A percentile compares a stretch with the other conserved stretches of the same genome.
Evolutionary conservation across 2,329 filamentous ascomycete species (phyloP).

Genomic region (Apiospora rasikravindrae): DNA sequence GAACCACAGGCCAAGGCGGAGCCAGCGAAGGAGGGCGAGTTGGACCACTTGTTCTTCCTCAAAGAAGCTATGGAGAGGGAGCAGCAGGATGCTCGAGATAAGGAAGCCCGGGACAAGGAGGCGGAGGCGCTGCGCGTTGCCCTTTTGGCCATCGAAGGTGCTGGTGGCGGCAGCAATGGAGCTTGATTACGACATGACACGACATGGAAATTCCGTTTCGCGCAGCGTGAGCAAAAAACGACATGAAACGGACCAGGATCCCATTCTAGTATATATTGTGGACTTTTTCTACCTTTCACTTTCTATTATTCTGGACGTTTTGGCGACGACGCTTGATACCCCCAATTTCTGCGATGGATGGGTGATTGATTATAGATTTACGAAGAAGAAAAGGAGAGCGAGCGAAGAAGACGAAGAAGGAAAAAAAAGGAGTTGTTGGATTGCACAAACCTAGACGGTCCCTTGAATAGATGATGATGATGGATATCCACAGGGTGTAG

Average conservation of each 20-base stretch:
- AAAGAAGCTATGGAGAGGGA: constrained; percentile 18
- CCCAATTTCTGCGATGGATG: not conserved
- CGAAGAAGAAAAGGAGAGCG: not conserved
- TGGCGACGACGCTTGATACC: constrained; percentile 2
- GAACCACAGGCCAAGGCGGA: not conserved
- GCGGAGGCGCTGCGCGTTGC: not conserved
- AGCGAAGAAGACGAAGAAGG: no score
- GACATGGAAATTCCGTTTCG: not conserved
- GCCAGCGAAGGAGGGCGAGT: not conserved
- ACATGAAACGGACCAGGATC: not conserved
- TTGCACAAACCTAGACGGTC: not conserved
- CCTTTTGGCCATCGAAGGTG: constrained; percentile 4
- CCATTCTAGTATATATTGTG: constrained; percentile 14
- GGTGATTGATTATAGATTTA: constrained; percentile 8
- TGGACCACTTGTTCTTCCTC: constrained; percentile 7
- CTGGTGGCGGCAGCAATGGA: not conserved
- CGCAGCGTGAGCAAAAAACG: not conserved
- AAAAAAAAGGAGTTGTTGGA: not conserved
- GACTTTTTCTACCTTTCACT: not conserved
- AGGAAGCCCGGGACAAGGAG: not conserved
- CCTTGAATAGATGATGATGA: not conserved
- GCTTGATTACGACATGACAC: constrained; percentile 8
- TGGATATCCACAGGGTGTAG: not conserved
- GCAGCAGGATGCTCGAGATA: constrained; percentile 11
- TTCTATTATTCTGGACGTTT: not conserved